Evolutionary conservation across 768 basidiomycete genomes (phyloP).

Genomic region (Podaxis sp.): DNA sequence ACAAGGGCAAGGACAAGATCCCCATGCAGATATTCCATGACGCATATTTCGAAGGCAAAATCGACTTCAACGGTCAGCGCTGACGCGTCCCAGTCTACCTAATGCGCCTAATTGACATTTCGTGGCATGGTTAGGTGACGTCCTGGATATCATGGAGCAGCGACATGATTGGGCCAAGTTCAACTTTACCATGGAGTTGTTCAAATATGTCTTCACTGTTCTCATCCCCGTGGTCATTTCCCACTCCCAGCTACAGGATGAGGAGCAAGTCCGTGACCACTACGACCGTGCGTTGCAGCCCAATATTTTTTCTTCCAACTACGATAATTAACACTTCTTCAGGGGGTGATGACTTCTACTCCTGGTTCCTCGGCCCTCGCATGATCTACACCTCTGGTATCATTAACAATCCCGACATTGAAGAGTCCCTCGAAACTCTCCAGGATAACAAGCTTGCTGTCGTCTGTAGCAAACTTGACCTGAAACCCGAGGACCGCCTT

Average conservation of each 20-base stretch:
- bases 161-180: slow-evolving; percentile 96
- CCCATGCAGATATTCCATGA: slow-evolving; percentile 98
- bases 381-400: slow-evolving; percentile 99
- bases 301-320: slow-evolving; percentile 4
- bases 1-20: slow-evolving; percentile 86
- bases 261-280: slow-evolving; percentile 93
- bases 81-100: slow-evolving; percentile 15
- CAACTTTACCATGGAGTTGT: slow-evolving; percentile 85
- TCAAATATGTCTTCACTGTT: slow-evolving; percentile 88
- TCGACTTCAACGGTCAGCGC: slow-evolving; percentile 83
- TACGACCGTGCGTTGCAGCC: slow-evolving; percentile 73
- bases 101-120: slow-evolving; percentile 10
- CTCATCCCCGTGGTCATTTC: slow-evolving; percentile 92
- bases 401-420: slow-evolving; percentile 62
- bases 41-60: slow-evolving; percentile 94
- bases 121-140: slow-evolving; percentile 61
- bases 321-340: slow-evolving; percentile 3
- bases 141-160: slow-evolving; percentile 90
- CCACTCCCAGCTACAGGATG: slow-evolving; percentile 90
- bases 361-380: slow-evolving; percentile 92
- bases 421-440: slow-evolving; percentile 88
- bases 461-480: slow-evolving; percentile 92
- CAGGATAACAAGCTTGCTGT: slow-evolving; percentile 98
- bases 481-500: slow-evolving; percentile 81
- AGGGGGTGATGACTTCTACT: slow-evolving; percentile 96